A percentile compares a stretch with the other conserved stretches of the same genome.
These are phyloP conservation scores for Fraxinus xanthoxyloides DNA, from an alignment of 305 asterid species.

Conservation along the genomic window DNA sequence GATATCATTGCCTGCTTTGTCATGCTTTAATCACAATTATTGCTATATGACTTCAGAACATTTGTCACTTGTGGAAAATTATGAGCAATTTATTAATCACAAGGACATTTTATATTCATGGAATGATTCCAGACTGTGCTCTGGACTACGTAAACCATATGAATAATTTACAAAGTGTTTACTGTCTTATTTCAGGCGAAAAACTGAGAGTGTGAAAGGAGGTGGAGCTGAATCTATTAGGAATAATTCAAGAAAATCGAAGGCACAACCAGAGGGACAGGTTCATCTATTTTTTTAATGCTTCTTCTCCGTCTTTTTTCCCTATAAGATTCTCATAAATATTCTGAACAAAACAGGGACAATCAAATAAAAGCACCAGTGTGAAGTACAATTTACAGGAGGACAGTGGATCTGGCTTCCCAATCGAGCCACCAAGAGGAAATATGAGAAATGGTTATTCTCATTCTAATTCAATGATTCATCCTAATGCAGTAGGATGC, in stretches of 20 bases:
- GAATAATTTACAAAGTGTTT: background rate
- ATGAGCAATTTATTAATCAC: background rate
- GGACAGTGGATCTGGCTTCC: conserved; percentile 46
- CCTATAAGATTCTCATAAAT: background rate
- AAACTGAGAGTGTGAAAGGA: conserved; percentile 57
- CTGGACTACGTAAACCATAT: background rate
- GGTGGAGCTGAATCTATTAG: conserved; percentile 35
- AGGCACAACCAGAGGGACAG: conserved; percentile 46
- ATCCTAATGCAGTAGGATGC: conserved; percentile 40
- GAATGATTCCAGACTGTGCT: background rate
- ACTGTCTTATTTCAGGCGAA: conserved; percentile 40
- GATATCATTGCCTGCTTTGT: background rate
- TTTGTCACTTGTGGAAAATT: background rate
- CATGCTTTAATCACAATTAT: background rate
- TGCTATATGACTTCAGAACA: background rate
- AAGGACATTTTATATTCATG: background rate
- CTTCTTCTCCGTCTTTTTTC: background rate
- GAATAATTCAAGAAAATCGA: conserved; percentile 36
- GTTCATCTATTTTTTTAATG: conserved; percentile 25
- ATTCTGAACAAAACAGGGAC: conserved; percentile 41
- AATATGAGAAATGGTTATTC: conserved; percentile 26
- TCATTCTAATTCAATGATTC: conserved; percentile 49
- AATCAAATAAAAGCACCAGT: conserved; percentile 39
- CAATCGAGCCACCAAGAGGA: conserved; percentile 41
- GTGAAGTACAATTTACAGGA: conserved; percentile 32